Base-by-base conservation (phyloP, 257 asterid genomes). In the Solanum clarkiae region DNA sequence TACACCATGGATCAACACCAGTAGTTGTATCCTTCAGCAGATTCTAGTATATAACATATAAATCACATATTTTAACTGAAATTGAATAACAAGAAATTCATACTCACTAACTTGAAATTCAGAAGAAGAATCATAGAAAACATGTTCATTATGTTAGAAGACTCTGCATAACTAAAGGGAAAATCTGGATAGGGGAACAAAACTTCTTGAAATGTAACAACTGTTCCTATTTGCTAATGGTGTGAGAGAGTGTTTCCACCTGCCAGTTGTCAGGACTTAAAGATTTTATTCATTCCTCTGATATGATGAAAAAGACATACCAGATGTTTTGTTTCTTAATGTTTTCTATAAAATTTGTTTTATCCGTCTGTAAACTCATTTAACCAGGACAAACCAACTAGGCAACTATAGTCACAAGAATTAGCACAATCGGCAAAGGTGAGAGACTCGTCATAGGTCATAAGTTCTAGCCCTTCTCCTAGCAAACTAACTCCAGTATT, bases 1-100 rank as follows among this genome's bases (percentile, higher is more conserved):
- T 86, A 90, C 98, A 95, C 99, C 99, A 95, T 7, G 96, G 93
- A 88, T 97, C 99, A 86, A 94, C 94, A 83, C 98, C 98, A 87
- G 94, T 84, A 79, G 95, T 85, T 44, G 98, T 95, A 66, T 84
- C 93, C 84, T 89, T 86, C 13, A 93, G 97, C 80, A 96, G 92
- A 91, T 92, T 94, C 99, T 96, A 87, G 88, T 54, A 68, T 81
- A 91, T 81, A 91, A 84, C 85, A 89, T 32, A 89, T 54, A 81
- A 66, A 89, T 51, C 26, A 51, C 47, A 45, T 72, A 40, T 4
- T 17, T 40, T 45, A 71, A 49, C 24, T 15, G 15, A 75, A 72
- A 75, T 75, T 49, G 45, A 49, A 49, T 51, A 40, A 49, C 24
- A 75, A 75, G 20, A 75, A 49, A 2, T 49, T 47, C 62, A 10